A percentile compares a stretch with the other conserved stretches of the same genome.
Conservation (phyloP, 2,329 filamentous ascomycete species). For the Diaporthe sp. region DNA sequence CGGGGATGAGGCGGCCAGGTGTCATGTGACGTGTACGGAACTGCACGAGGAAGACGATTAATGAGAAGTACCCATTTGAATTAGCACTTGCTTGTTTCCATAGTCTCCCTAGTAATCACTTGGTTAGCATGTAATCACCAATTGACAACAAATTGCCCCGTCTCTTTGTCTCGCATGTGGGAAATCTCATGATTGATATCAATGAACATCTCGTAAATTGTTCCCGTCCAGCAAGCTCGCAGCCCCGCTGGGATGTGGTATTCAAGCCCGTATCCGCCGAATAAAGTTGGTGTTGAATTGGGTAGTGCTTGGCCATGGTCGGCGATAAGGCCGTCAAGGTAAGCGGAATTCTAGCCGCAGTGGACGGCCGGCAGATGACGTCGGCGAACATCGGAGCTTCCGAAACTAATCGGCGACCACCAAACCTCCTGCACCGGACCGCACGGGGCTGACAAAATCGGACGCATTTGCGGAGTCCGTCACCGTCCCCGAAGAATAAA, state of each 20-base stretch:
- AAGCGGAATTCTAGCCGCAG: not conserved
- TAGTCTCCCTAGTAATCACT: slow-evolving; percentile 21
- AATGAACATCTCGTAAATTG: too few species aligned
- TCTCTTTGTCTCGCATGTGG: not conserved
- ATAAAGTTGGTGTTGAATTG: not conserved
- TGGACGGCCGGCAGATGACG: not conserved
- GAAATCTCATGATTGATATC: not conserved
- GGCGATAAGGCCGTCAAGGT: not conserved
- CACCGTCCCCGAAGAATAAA: not conserved
- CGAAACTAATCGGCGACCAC: slow-evolving; percentile 19
- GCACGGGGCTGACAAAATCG: not conserved
- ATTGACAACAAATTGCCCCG: not conserved
- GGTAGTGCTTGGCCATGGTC: not conserved
- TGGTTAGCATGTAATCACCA: slow-evolving; percentile 27
- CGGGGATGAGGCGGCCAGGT: not conserved
- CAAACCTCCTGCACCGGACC: slow-evolving; percentile 1
- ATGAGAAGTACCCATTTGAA: slow-evolving; percentile 37
- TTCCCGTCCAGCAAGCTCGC: not conserved
- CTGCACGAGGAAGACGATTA: slow-evolving; percentile 16
- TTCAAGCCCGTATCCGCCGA: not conserved
- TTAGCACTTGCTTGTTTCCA: slow-evolving; percentile 35
- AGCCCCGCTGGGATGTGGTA: not conserved
- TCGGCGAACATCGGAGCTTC: slow-evolving; percentile 23
- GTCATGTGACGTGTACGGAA: not conserved
- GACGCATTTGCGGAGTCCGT: too few species aligned